These are phyloP conservation scores for Evernia prunastri DNA, from an alignment of 495 filamentous ascomycete species.

Conservation along the genomic window DNA sequence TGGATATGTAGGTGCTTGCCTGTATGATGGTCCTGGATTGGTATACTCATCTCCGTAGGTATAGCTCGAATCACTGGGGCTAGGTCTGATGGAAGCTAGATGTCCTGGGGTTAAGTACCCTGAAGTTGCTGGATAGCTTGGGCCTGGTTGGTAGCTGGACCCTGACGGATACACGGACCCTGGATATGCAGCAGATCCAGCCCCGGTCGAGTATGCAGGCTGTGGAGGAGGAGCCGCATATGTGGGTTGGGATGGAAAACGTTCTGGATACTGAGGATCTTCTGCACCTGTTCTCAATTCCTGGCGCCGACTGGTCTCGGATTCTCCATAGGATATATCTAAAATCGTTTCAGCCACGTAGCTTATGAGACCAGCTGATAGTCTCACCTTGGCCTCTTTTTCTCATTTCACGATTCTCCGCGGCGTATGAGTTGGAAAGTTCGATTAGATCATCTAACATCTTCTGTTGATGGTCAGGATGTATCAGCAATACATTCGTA, in stretches of 20 bases:
- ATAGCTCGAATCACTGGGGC: slow-evolving; percentile 17
- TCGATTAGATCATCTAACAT: slow-evolving; percentile 25
- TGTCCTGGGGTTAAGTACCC: neutral
- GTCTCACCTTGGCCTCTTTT: slow-evolving; percentile 21
- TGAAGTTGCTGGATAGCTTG: slow-evolving; percentile 19
- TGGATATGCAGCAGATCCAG: slow-evolving; percentile 5
- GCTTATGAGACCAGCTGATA: neutral
- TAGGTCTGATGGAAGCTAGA: slow-evolving; percentile 6
- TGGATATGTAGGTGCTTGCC: slow-evolving; percentile 18
- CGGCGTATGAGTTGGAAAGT: slow-evolving; percentile 23
- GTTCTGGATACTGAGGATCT: neutral
- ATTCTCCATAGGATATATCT: slow-evolving; percentile 21
- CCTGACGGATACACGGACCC: slow-evolving; percentile 13
- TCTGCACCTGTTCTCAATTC: slow-evolving; percentile 10
- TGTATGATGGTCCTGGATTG: slow-evolving; percentile 14
- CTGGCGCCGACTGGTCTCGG: slow-evolving; percentile 20
- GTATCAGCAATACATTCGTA: slow-evolving; percentile 6
- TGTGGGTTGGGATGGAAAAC: slow-evolving; percentile 1
- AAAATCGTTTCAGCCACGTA: slow-evolving; percentile 9
- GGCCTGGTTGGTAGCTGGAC: slow-evolving; percentile 15
- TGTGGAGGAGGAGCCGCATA: neutral
- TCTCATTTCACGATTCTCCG: slow-evolving; percentile 22
- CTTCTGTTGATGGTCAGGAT: slow-evolving; percentile 14
- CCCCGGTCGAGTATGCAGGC: slow-evolving; percentile 6
- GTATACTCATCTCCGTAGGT: slow-evolving; percentile 21